Conservation (phyloP, 441 rosid genomes). For the Gossypium trilobum region DNA sequence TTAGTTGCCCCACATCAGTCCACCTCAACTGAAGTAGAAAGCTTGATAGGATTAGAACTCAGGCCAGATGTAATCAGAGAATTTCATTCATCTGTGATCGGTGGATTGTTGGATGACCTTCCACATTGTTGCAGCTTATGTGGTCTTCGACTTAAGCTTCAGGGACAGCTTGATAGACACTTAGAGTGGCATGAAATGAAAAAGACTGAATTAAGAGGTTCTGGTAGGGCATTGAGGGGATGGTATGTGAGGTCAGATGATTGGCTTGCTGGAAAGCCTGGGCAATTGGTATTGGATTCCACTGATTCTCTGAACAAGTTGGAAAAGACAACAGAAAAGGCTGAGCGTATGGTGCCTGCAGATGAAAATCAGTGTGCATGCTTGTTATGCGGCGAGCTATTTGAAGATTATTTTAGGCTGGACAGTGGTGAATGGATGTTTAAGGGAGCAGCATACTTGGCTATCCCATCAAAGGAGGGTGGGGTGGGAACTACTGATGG, state of each 20-base stretch:
- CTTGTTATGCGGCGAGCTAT: constrained; percentile 74
- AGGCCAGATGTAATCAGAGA: constrained; percentile 70
- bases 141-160: constrained; percentile 58
- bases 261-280: constrained; percentile 51
- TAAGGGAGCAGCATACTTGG: constrained; percentile 53
- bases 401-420: constrained; percentile 66
- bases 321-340: constrained; percentile 24
- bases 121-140: constrained; percentile 68
- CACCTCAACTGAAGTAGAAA: constrained; percentile 23
- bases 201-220: constrained; percentile 30
- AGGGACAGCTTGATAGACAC: constrained; percentile 62
- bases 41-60: constrained; percentile 67
- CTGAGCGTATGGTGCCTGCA: constrained; percentile 51
- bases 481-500: constrained; percentile 21
- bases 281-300: constrained; percentile 34
- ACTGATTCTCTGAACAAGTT: constrained; percentile 27
- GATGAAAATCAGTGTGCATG: constrained; percentile 84
- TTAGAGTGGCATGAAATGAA: constrained; percentile 62
- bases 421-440: constrained; percentile 69
- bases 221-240: constrained; percentile 34
- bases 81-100: constrained; percentile 63
- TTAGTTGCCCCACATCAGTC: constrained; percentile 26
- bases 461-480: constrained; percentile 21
- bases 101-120: constrained; percentile 50
- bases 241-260: constrained; percentile 60